Conservation (phyloP, 2,329 filamentous ascomycete genomes). For the Nemania sp. region DNA sequence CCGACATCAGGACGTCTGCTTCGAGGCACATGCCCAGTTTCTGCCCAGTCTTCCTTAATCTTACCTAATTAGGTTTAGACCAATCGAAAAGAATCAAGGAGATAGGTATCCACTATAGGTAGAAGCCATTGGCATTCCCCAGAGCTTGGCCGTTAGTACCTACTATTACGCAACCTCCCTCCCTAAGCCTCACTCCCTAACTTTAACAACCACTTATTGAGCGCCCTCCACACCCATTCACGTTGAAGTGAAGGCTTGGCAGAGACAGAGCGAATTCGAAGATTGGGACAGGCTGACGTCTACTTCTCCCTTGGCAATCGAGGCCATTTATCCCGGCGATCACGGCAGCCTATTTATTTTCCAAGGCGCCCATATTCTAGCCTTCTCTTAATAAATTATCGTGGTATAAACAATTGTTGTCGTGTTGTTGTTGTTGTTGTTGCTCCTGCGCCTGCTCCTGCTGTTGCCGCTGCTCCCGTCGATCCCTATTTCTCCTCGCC, state of each 20-base stretch:
- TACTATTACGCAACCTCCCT: slow-evolving; percentile 13
- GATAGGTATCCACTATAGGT: too few relatives aligned
- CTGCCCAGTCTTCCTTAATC: too few relatives aligned
- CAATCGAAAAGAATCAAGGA: too few relatives aligned
- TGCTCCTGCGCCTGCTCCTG: too few relatives aligned
- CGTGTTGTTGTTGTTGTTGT: neutral
- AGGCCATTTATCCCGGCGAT: neutral
- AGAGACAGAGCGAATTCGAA: slow-evolving; percentile 5
- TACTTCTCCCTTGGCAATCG: slow-evolving; percentile 16
- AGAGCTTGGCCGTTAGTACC: neutral
- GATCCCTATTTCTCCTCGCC: neutral
- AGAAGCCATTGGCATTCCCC: too few relatives aligned
- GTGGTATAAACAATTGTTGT: slow-evolving; percentile 12
- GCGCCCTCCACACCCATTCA: slow-evolving; percentile 24
- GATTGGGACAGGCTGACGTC: too few relatives aligned
- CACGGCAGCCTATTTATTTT: neutral
- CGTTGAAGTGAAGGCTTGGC: slow-evolving; percentile 5
- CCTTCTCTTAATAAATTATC: slow-evolving; percentile 14
- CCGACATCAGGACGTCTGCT: too few relatives aligned
- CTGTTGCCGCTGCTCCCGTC: neutral
- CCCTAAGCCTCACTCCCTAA: neutral
- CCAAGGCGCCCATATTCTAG: slow-evolving; percentile 15
- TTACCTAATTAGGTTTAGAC: too few relatives aligned
- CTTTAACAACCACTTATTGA: slow-evolving; percentile 15
- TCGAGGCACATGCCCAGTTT: too few relatives aligned